Percentiles rank a stretch among this genome's conserved stretches.
Evolutionary conservation across 2,329 filamentous ascomycete genomes (phyloP).

Genomic region (Paracorniculantispora psalliotae): DNA sequence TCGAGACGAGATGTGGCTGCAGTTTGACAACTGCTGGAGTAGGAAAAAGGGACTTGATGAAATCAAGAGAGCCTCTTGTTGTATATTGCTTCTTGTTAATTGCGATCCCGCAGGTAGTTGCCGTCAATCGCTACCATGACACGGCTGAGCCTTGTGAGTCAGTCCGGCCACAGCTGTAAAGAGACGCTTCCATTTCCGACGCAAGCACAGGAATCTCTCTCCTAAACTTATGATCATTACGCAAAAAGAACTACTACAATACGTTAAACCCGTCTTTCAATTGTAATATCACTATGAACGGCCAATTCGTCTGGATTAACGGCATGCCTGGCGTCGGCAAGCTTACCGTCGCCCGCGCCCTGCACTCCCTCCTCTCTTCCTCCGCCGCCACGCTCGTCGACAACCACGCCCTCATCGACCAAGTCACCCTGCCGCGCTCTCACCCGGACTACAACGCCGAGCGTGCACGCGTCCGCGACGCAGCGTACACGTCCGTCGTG

Average conservation of each 20-base stretch:
- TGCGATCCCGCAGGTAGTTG: no score
- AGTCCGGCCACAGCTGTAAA: no score
- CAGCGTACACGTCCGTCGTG: constrained; percentile 9
- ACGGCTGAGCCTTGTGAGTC: no score
- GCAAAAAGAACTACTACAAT: neutral
- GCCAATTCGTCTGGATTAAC: constrained; percentile 27
- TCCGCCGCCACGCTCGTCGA: constrained; percentile 23
- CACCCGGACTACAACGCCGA: constrained; percentile 22
- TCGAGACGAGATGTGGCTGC: no score
- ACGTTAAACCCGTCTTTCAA: neutral
- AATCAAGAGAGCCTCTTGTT: no score
- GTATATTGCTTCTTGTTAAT: no score
- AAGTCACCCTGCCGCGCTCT: constrained; percentile 14
- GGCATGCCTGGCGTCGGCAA: constrained; percentile 29
- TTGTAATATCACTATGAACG: neutral
- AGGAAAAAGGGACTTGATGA: no score
- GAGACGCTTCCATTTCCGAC: no score
- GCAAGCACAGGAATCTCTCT: no score
- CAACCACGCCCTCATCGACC: constrained; percentile 28
- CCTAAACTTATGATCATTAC: no score
- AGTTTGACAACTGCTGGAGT: no score
- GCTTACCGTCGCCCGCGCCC: constrained; percentile 25
- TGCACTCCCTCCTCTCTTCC: constrained; percentile 21
- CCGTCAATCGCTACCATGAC: no score
- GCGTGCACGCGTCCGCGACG: constrained; percentile 12